These are phyloP conservation scores for Lanmaoa rubissima DNA, from an alignment of 768 basidiomycete species.

Conservation along the genomic window DNA sequence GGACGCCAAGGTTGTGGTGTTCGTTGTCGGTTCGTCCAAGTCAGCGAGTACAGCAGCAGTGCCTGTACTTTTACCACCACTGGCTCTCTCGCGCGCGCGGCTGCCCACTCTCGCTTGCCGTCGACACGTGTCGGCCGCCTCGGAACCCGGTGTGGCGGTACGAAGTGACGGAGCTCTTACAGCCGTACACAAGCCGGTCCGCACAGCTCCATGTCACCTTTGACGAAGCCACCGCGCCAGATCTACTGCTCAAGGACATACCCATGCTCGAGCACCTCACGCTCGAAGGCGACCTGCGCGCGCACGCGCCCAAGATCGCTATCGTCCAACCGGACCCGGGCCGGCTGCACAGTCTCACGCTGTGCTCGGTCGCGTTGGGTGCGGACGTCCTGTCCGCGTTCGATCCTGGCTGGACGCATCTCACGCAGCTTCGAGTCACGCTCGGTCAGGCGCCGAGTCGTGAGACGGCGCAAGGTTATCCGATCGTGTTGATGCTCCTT, in stretches of 20 bases:
- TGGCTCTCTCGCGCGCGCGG: constrained; percentile 22
- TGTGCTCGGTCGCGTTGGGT: constrained; percentile 1
- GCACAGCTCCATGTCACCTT: constrained; percentile 11
- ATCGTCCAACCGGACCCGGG: constrained; percentile 4
- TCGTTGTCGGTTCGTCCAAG: constrained; percentile 31
- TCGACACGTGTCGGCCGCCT: constrained; percentile 11
- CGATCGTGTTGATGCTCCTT: constrained; percentile 13
- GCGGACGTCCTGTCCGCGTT: constrained; percentile 5
- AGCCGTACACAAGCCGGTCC: constrained; percentile 16
- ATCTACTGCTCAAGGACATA: constrained; percentile 16
- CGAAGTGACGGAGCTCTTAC: constrained; percentile 23
- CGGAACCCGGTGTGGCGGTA: constrained; percentile 20
- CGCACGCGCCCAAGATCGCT: not conserved
- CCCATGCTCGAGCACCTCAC: constrained; percentile 21
- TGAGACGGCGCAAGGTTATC: not conserved
- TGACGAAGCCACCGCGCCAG: constrained; percentile 7
- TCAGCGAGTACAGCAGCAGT: constrained; percentile 6
- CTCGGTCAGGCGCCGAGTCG: not conserved
- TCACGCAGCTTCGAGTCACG: constrained; percentile 11
- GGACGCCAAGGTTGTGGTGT: constrained; percentile 48
- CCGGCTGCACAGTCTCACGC: constrained; percentile 13
- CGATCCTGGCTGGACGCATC: constrained; percentile 16
- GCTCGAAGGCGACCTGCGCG: constrained; percentile 8
- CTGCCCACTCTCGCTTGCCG: constrained; percentile 23
- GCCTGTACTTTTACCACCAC: constrained; percentile 13